These are phyloP conservation scores for Gossypium ekmanianum DNA, from an alignment of 345 rosid genomes.

Conservation along the genomic window DNA sequence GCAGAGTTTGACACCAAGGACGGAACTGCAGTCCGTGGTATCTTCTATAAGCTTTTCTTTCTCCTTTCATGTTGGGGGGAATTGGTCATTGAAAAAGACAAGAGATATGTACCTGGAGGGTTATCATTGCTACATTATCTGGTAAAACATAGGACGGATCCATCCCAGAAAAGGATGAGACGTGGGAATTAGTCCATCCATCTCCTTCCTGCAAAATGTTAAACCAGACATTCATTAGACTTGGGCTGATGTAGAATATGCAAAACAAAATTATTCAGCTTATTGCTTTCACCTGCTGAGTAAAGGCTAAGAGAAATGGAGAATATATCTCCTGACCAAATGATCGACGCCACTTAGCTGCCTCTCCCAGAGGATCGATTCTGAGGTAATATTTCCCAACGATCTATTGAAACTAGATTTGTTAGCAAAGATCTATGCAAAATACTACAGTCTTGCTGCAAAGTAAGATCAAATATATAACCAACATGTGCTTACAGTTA, in stretches of 20 bases:
- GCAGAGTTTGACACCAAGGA: neutral
- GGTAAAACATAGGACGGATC: constrained; percentile 18
- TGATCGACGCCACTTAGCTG: constrained; percentile 23
- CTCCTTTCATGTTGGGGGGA: neutral
- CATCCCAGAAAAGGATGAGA: constrained; percentile 11
- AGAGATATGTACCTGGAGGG: constrained; percentile 16
- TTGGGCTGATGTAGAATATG: neutral
- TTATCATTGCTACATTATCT: constrained; percentile 20
- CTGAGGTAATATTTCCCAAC: constrained; percentile 22
- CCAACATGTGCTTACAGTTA: constrained; percentile 42
- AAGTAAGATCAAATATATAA: neutral
- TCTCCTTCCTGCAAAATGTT: constrained; percentile 15
- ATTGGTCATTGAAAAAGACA: neutral
- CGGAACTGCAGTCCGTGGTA: neutral
- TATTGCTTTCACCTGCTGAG: constrained; percentile 16
- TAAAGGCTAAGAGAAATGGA: constrained; percentile 24
- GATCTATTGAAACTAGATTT: constrained; percentile 2
- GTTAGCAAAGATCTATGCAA: neutral
- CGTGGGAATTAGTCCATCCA: constrained; percentile 11
- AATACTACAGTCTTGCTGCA: neutral
- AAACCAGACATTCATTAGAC: constrained; percentile 1
- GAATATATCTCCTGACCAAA: constrained; percentile 23
- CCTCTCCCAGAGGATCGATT: constrained; percentile 21
- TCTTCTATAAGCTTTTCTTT: neutral
- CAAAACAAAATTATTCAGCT: neutral